Evolutionary conservation across 1,139 yeast genomes (phyloP).

Genomic region (Suhomyces guaymorum): DNA sequence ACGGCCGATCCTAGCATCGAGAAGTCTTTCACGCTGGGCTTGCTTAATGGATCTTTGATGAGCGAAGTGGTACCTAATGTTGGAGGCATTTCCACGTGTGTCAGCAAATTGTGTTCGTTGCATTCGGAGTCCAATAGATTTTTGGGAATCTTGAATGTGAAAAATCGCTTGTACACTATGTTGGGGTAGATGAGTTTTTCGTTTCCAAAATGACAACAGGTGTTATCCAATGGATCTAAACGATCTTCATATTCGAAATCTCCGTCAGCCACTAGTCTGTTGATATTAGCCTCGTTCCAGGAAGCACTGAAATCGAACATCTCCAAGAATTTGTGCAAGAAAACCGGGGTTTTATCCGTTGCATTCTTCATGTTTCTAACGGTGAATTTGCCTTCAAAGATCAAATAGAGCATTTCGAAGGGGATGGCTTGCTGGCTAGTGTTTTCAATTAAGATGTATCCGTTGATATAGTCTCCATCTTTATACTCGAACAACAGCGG

Average conservation of each 20-base stretch:
- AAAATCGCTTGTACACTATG: conserved; percentile 18
- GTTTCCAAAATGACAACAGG: conserved; percentile 18
- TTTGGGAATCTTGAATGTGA: conserved; percentile 27
- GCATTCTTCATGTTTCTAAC: conserved; percentile 17
- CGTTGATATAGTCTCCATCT: conserved; percentile 45
- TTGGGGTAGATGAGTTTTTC: conserved; percentile 12
- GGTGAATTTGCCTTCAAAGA: conserved; percentile 40
- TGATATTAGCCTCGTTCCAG: conserved; percentile 34
- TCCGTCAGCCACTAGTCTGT: too few species aligned
- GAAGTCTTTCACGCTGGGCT: conserved; percentile 23
- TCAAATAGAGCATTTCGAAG: conserved; percentile 45
- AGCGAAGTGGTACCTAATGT: too few species aligned
- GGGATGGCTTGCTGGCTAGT: conserved; percentile 27
- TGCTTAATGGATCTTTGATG: too few species aligned
- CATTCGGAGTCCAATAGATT: conserved; percentile 25
- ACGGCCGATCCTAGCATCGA: conserved; percentile 18
- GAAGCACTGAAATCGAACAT: conserved; percentile 49
- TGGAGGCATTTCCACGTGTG: conserved; percentile 26
- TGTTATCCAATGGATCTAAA: conserved; percentile 35
- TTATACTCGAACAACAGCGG: conserved; percentile 39
- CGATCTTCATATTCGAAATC: too few species aligned
- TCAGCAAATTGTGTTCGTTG: conserved; percentile 20
- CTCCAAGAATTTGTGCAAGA: conserved; percentile 33
- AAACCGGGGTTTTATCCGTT: conserved; percentile 18
- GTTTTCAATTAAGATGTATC: conserved; percentile 35